Evolutionary conservation across 2,329 filamentous ascomycete genomes (phyloP).

Genomic region (Aspergillus novoparasiticus): DNA sequence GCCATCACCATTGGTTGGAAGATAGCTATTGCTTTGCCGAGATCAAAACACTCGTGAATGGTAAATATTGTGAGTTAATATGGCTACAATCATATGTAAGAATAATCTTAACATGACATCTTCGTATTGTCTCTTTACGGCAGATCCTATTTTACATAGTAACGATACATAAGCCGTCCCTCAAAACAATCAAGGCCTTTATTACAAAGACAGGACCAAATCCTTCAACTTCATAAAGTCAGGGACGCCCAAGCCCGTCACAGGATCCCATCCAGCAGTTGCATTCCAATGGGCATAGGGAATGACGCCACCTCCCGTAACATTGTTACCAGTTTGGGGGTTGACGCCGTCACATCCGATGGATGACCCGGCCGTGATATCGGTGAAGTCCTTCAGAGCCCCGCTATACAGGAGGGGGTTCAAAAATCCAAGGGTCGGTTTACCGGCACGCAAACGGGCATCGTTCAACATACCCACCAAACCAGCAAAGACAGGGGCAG

Average conservation of each 20-base stretch:
- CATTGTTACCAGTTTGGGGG: constrained; percentile 26
- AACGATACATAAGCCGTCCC: neutral
- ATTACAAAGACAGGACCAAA: neutral
- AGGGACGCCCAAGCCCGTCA: constrained; percentile 43
- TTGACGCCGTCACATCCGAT: constrained; percentile 39
- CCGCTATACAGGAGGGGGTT: constrained; percentile 60
- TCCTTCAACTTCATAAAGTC: neutral
- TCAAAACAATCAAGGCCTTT: neutral
- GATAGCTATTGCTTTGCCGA: too few relatives aligned
- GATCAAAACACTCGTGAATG: too few relatives aligned
- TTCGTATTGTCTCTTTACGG: neutral
- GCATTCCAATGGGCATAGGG: constrained; percentile 34
- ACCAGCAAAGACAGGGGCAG: neutral
- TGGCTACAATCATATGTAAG: neutral
- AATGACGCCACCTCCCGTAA: constrained; percentile 26
- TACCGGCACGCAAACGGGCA: constrained; percentile 37
- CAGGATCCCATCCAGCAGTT: constrained; percentile 43
- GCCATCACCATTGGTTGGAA: too few relatives aligned
- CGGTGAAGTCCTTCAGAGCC: constrained; percentile 53
- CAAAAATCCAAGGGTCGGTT: constrained; percentile 55
- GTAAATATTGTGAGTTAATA: too few relatives aligned
- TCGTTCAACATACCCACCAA: neutral
- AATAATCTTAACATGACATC: neutral
- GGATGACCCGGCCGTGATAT: constrained; percentile 41
- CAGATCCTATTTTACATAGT: neutral